Percentiles rank a stretch among this genome's conserved stretches.
Evolutionary conservation across 2,329 filamentous ascomycete genomes (phyloP).

Genomic region (Scedosporium aurantiacum): DNA sequence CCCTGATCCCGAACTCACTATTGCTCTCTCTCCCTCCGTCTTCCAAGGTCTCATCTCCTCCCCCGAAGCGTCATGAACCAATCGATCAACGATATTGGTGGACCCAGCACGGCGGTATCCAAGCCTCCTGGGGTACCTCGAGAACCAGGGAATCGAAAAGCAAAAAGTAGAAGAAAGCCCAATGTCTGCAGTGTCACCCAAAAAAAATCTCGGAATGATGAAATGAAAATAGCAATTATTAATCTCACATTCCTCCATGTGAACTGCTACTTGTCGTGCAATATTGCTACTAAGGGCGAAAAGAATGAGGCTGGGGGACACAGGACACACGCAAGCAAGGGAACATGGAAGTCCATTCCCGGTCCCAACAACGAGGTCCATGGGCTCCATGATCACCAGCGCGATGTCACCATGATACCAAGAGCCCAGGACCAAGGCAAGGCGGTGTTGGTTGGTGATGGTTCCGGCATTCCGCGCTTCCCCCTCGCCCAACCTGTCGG

Average conservation of each 20-base stretch:
- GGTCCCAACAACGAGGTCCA: not conserved
- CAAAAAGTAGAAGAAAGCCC: not conserved
- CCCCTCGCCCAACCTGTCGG: not conserved
- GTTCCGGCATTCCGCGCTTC: not conserved
- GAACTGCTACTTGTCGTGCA: no score
- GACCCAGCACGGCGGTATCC: not conserved
- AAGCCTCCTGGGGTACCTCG: not conserved
- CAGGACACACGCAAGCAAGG: no score
- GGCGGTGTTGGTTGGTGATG: not conserved
- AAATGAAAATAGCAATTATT: no score
- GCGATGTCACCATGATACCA: constrained; percentile 1
- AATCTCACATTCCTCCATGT: no score
- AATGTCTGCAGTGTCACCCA: not conserved
- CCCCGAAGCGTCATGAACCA: not conserved
- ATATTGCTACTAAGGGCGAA: no score
- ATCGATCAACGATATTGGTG: not conserved
- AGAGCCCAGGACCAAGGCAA: not conserved
- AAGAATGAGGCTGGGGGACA: no score
- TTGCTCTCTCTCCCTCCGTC: not conserved
- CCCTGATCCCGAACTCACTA: no score
- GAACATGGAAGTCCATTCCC: no score
- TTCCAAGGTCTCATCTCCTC: not conserved
- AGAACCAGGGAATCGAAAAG: not conserved
- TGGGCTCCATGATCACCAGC: not conserved
- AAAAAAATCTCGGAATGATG: not conserved